Evolutionary conservation across 1,284 basidiomycete species (phyloP).

Genomic region (Apiotrichum akiyoshidainum): DNA sequence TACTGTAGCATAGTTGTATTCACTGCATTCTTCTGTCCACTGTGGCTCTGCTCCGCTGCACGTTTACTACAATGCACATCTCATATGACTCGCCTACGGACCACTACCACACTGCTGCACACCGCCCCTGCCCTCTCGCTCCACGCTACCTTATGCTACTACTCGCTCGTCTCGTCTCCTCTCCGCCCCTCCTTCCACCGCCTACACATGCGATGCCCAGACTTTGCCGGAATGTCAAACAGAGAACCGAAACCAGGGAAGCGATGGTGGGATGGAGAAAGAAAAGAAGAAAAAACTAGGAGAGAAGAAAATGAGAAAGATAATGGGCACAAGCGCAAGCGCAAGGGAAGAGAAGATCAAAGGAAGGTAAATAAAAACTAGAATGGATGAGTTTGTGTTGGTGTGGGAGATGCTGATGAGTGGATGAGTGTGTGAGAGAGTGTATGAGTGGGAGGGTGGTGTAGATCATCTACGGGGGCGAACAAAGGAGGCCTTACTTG

Average conservation of each 20-base stretch:
- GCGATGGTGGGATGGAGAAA: not conserved
- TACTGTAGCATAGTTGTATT: no score
- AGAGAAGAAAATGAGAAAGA: no score
- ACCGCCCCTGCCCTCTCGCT: not conserved
- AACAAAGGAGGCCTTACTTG: constrained; percentile 8
- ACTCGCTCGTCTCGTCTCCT: not conserved
- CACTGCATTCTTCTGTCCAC: no score
- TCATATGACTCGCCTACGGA: constrained; percentile 9
- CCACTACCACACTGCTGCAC: constrained; percentile 1
- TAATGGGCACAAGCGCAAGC: no score
- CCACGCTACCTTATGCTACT: no score
- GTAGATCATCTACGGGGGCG: not conserved
- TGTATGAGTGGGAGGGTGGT: no score
- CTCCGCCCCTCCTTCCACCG: not conserved
- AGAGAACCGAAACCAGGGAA: not conserved
- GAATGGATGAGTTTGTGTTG: not conserved
- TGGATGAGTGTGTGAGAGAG: not conserved
- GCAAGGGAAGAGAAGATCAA: no score
- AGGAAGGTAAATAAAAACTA: not conserved
- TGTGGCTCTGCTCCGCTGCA: no score
- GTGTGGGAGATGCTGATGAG: not conserved
- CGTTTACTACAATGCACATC: constrained; percentile 20
- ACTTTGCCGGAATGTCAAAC: not conserved
- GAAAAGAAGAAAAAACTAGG: no score
- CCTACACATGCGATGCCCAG: constrained; percentile 1